Percentiles rank a stretch among this genome's conserved stretches.
Conservation (phyloP, 352 stramenopile species). For the Phytopythium vexans region DNA sequence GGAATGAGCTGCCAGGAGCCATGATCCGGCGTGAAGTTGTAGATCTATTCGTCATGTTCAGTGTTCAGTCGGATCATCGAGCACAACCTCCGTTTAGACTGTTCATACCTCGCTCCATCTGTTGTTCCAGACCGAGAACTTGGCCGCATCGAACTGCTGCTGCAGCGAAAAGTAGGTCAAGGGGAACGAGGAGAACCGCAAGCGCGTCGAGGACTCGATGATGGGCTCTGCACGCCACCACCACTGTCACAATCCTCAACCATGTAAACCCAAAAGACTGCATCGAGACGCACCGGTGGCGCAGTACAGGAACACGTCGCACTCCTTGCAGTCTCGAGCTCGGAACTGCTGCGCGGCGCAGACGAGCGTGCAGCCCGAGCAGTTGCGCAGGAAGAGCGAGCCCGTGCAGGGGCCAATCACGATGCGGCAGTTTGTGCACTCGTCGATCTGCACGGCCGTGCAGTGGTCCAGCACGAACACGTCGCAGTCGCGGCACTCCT, state of each 20-base stretch:
- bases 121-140: slow-evolving; percentile 81
- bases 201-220: slow-evolving; percentile 56
- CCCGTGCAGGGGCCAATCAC: slow-evolving; percentile 63
- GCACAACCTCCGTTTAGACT: background rate
- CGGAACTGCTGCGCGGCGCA: slow-evolving; percentile 74
- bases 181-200: slow-evolving; percentile 65
- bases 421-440: slow-evolving; percentile 66
- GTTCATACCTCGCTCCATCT: slow-evolving; percentile 67
- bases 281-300: slow-evolving; percentile 32
- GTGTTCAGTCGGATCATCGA: background rate
- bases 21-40: slow-evolving; percentile 65
- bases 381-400: slow-evolving; percentile 73
- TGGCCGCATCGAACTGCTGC: slow-evolving; percentile 59
- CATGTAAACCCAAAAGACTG: background rate
- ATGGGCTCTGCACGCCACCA: slow-evolving; percentile 41
- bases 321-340: slow-evolving; percentile 55
- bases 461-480: slow-evolving; percentile 79
- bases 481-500: slow-evolving; percentile 67
- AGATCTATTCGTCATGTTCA: slow-evolving; percentile 30
- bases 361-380: slow-evolving; percentile 55
- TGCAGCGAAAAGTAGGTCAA: slow-evolving; percentile 69
- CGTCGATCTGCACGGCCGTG: slow-evolving; percentile 76
- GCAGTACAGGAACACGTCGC: slow-evolving; percentile 67
- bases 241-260: background rate
- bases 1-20: slow-evolving; percentile 41